Conservation (phyloP, 257 asterid species). For the Marsdenia floribunda region DNA sequence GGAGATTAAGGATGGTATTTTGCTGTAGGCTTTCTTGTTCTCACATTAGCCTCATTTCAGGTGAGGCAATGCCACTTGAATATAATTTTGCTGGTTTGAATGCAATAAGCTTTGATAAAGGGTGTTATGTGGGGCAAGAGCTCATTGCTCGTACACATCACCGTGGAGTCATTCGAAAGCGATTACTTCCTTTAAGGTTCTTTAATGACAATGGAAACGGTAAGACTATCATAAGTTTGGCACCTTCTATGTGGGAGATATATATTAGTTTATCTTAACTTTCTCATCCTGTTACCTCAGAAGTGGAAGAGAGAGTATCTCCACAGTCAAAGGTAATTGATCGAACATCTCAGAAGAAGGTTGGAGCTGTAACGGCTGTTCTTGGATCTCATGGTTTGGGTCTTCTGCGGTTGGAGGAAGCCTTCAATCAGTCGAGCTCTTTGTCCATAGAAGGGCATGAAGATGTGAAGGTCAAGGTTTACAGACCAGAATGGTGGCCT, state of each 20-base stretch:
- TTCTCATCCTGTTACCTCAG: conserved; percentile 27
- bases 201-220: conserved; percentile 48
- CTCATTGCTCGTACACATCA: conserved; percentile 88
- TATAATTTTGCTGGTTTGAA: conserved; percentile 78
- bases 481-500: conserved; percentile 91
- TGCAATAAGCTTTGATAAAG: conserved; percentile 89
- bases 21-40: conserved; percentile 5
- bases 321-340: conserved; percentile 57
- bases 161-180: conserved; percentile 80
- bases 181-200: conserved; percentile 69
- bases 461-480: conserved; percentile 51
- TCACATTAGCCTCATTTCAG: conserved; percentile 23
- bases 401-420: conserved; percentile 54
- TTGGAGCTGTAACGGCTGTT: conserved; percentile 65
- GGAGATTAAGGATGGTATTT: not conserved
- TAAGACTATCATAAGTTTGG: conserved; percentile 17
- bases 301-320: conserved; percentile 50
- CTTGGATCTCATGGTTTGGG: conserved; percentile 74
- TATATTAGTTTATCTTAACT: not conserved
- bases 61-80: conserved; percentile 86
- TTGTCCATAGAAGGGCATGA: conserved; percentile 50
- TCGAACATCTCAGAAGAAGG: conserved; percentile 47
- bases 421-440: conserved; percentile 38
- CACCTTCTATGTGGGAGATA: not conserved
- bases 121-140: conserved; percentile 93